phyloP scores from a whole-genome alignment of 371 early-diverging fungal genomes.

The Dinochytrium kinnereticum region DNA sequence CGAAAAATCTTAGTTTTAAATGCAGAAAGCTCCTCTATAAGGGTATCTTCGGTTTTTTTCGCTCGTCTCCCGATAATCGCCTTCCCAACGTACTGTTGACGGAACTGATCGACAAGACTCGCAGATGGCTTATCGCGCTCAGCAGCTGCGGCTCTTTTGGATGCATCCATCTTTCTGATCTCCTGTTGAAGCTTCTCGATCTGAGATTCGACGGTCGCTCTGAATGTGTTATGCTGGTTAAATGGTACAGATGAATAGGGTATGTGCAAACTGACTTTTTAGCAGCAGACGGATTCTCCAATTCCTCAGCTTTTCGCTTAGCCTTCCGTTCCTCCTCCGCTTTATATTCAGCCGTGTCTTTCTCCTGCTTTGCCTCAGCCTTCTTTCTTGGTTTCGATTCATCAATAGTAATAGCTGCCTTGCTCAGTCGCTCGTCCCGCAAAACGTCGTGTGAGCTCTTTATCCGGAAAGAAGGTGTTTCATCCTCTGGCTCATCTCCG shows the following conservation, averaged over 20 bases:
- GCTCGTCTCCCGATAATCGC: conserved; percentile 30
- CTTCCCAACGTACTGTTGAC: conserved; percentile 31
- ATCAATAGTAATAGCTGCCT: conserved; percentile 43
- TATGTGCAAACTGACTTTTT: conserved; percentile 13
- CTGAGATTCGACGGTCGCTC: conserved; percentile 22
- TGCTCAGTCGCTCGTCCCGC: conserved; percentile 58
- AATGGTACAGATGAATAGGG: background rate
- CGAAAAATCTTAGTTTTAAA: conserved; percentile 30
- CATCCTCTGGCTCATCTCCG: conserved; percentile 75
- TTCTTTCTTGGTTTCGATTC: conserved; percentile 17
- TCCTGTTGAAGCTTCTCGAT: conserved; percentile 32
- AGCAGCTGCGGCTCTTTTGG: conserved; percentile 12
- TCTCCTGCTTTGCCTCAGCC: conserved; percentile 25
- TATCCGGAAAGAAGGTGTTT: conserved; percentile 51
- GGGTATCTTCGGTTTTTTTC: conserved; percentile 26
- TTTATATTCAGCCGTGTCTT: conserved; percentile 42
- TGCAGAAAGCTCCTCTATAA: conserved; percentile 18
- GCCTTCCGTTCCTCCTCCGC: too few species aligned
- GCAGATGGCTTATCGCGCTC: conserved; percentile 17
- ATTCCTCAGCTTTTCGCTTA: conserved; percentile 26
- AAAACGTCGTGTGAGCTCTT: conserved; percentile 84
- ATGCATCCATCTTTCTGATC: conserved; percentile 22
- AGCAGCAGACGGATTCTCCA: background rate
- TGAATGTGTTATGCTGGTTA: background rate
- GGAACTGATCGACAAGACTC: conserved; percentile 27